These are phyloP conservation scores for Sclerotinia spermophila DNA, from an alignment of 2,329 filamentous ascomycete species.

Conservation along the genomic window DNA sequence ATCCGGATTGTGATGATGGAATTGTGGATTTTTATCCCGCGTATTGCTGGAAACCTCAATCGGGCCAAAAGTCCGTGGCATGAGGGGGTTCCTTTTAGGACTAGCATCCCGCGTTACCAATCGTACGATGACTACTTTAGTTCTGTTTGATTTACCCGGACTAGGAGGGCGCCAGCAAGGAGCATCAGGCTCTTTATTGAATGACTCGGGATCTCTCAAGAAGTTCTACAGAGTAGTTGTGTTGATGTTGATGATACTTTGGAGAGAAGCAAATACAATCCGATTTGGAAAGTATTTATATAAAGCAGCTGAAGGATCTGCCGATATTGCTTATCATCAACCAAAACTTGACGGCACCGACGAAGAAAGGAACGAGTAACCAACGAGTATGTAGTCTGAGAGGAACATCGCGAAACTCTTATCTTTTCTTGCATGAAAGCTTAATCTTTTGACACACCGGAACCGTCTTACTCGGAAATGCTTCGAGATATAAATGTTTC, in stretches of 20 bases:
- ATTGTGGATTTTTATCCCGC: not conserved
- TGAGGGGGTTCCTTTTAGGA: not conserved
- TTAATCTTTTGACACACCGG: not conserved
- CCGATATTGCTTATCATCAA: not conserved
- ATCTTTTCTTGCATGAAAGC: not conserved
- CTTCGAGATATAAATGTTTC: constrained; percentile 2
- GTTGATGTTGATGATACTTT: not conserved
- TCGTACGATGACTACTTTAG: not conserved
- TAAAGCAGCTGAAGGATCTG: not conserved
- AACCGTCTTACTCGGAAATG: not conserved
- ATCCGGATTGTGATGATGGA: constrained; percentile 8
- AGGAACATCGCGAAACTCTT: no score
- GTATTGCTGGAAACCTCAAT: not conserved
- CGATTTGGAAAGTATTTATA: not conserved
- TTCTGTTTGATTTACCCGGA: not conserved
- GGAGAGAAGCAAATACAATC: not conserved
- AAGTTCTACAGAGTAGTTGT: not conserved
- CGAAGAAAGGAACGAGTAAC: not conserved
- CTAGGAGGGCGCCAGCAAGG: not conserved
- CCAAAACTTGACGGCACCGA: not conserved
- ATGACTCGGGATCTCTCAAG: not conserved
- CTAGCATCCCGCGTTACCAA: not conserved
- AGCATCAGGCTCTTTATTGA: not conserved
- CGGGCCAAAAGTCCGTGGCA: not conserved
- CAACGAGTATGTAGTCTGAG: no score